Base-by-base conservation (phyloP, 2,329 filamentous ascomycete species). In the Claviceps lovelessii region DNA sequence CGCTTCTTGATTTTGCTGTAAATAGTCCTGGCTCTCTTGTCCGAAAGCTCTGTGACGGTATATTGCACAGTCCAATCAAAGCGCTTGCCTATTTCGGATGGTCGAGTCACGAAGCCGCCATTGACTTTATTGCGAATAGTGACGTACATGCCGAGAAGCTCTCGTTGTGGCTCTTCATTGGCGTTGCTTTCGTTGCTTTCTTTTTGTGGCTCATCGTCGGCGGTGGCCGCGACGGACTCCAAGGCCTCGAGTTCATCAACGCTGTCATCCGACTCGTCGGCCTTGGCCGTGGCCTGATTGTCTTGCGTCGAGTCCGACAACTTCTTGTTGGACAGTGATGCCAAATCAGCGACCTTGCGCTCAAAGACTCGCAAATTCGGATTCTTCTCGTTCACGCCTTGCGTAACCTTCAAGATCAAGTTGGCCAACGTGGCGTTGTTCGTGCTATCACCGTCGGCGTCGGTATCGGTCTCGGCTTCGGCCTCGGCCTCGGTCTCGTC, bases 61-160 rank as follows among this genome's bases (percentile, higher is more conserved):
- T 95, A 96, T 61, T 93, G 81, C n/a, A 96, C 73, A 0, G 71
- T 67, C 90, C 90, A 96, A 59, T 81, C 56, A 65, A 67, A 56
- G 0, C 6, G 10, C 23, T 15, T 62, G 37, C 0, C 52, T 67
- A 49, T 84, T 65, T 15, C 69, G 59, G 0, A 45, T 2, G 89
- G 86, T 3, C 89, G 82, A 0, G 72, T 64, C 1, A 88, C 79
- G 54, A 78, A 77, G 13, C 72, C 54, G 19, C 79, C 83, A 63
- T 93, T 85, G 54, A 95, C 78, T 59, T 78, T 80, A 72, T 87
- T 93, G 59, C 80, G 80, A 51, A 88, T 73, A 0, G 81, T 84
- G 54, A 96, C 72, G 15, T 81, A 82, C 76, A 93, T 80, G 44
- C 81, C 86, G 31, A 89, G 71, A 1, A 90, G 62, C 3, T 76